Evolutionary conservation across 345 rosid genomes (phyloP).

Genomic region (Gynandropsis gynandra): DNA sequence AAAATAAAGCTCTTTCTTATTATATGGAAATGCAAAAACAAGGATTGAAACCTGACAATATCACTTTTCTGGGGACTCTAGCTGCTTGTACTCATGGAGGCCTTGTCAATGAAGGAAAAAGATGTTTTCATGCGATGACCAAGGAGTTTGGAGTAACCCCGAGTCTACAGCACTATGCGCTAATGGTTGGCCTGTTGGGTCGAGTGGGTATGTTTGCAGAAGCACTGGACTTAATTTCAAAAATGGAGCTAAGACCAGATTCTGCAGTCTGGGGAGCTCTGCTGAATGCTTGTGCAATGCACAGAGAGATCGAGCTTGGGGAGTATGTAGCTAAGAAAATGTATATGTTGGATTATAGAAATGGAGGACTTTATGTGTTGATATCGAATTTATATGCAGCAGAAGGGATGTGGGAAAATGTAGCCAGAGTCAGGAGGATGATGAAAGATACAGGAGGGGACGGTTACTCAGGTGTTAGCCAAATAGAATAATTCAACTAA

Average conservation of each 20-base stretch:
- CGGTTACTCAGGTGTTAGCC: slow-evolving; percentile 69
- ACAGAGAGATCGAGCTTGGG: slow-evolving; percentile 60
- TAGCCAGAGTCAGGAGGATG: slow-evolving; percentile 56
- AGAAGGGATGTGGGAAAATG: slow-evolving; percentile 67
- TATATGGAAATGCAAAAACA: slow-evolving; percentile 40
- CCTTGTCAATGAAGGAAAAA: slow-evolving; percentile 55
- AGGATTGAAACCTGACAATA: slow-evolving; percentile 55
- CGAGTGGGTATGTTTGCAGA: slow-evolving; percentile 57
- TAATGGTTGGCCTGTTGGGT: slow-evolving; percentile 64
- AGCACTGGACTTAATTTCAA: slow-evolving; percentile 41
- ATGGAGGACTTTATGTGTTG: slow-evolving; percentile 71
- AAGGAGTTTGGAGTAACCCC: slow-evolving; percentile 47
- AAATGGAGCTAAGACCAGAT: slow-evolving; percentile 52
- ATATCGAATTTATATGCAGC: slow-evolving; percentile 89
- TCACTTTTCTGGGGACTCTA: slow-evolving; percentile 69
- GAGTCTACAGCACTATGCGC: slow-evolving; percentile 62
- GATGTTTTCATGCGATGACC: slow-evolving; percentile 44
- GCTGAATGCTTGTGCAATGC: slow-evolving; percentile 56
- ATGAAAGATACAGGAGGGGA: slow-evolving; percentile 68
- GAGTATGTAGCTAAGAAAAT: slow-evolving; percentile 70
- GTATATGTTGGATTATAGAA: slow-evolving; percentile 48
- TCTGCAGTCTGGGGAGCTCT: slow-evolving; percentile 81
- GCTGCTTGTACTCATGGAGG: slow-evolving; percentile 73
- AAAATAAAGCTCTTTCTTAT: slow-evolving; percentile 42
- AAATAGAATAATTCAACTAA: slow-evolving; percentile 5